Evolutionary conservation across 2,329 filamentous ascomycete genomes (phyloP).

Genomic region (Paecilomyces formosus): DNA sequence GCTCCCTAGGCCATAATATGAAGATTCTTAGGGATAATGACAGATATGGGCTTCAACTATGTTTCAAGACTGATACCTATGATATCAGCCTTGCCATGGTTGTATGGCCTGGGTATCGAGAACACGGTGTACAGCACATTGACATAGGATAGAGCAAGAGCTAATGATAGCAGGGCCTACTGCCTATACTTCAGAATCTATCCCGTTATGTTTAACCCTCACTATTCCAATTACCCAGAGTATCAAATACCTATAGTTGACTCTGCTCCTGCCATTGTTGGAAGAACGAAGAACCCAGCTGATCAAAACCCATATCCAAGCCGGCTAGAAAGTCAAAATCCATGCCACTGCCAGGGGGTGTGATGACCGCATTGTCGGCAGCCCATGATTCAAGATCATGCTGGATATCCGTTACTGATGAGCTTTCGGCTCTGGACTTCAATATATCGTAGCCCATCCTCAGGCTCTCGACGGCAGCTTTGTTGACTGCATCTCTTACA

Average conservation of each 20-base stretch:
- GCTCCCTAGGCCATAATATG: no score
- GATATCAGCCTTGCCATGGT: neutral
- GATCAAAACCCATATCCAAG: neutral
- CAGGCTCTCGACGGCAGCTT: neutral
- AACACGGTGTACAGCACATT: no score
- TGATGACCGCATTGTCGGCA: neutral
- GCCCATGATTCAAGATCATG: neutral
- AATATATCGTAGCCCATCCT: neutral
- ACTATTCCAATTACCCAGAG: no score
- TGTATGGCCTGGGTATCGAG: no score
- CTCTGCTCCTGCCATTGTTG: neutral
- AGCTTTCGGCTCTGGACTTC: neutral
- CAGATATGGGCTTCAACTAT: no score
- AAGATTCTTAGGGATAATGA: no score
- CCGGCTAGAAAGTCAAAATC: neutral
- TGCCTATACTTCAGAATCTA: no score
- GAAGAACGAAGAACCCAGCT: neutral
- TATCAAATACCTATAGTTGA: neutral
- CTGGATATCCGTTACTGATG: neutral
- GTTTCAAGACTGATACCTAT: neutral
- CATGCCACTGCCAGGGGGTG: neutral
- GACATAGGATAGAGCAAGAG: no score
- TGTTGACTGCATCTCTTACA: neutral
- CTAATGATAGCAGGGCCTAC: no score
- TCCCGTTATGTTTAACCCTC: no score